Evolutionary conservation across 148 eudicot genomes (phyloP), one percentile per base, ranked within the genome.

Genomic region (Camellia lanceoleosa): DNA sequence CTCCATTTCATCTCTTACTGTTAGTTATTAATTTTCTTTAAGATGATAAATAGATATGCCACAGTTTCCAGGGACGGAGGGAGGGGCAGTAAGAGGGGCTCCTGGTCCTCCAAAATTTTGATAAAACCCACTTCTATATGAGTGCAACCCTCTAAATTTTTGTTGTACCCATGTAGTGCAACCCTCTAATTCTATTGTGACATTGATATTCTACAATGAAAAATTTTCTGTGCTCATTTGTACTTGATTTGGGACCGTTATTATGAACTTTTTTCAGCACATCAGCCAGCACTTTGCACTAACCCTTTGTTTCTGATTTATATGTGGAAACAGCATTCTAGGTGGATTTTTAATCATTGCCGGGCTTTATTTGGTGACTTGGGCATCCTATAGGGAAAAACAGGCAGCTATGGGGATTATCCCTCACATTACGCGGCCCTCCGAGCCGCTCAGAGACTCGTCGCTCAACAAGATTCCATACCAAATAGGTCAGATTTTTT

Each of bases 281-380:
- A 43, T 68, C 5, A 68, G 49, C 71, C 7, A 9, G 51, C 46
- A 68, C 71, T 68, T 67, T 68, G 70, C 16, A 41, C 59, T 72
- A 72, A 30, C 38, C 38, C 1, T 30, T 30, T 30, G 38, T 30
- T 30, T 47, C 67, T 47, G 16, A 56, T 63, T 75, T 79, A 16
- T 56, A 59, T 75, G 16, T 85, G 56, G 61, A 61, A 85, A 80
- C 95, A 95, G 99, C 86, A 91, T 94, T 78, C 15, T 94, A 44
- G 98, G 98, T 77, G 98, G 97, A 71, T 73, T 83, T 76, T 85
- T 90, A 43, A 94, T 94, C 73, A 89, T 94, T 81, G 90, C 88
- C 55, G 99, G 99, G 76, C 89, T 95, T 59, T 95, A 95, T 82
- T 54, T 93, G 91, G 99, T 95, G 74, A 93, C 97, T 16, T 95